These are phyloP conservation scores for Pythium utonaiense DNA, from an alignment of 352 stramenopile genomes.

Conservation along the genomic window DNA sequence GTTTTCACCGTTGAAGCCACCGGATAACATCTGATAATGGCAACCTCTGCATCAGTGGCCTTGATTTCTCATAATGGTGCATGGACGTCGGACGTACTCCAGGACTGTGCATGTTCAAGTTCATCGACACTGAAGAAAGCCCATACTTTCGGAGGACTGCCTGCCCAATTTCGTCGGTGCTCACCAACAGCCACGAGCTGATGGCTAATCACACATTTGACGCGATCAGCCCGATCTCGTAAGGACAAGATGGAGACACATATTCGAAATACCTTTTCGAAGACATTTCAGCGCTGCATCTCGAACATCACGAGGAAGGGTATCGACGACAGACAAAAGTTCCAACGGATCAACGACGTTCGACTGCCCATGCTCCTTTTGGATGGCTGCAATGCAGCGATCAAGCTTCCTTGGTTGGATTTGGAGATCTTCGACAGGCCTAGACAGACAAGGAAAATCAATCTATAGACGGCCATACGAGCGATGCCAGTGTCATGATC, in stretches of 20 bases:
- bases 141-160: conserved; percentile 12
- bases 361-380: conserved; percentile 1
- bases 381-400: neutral
- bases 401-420: conserved; percentile 13
- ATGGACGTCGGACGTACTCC: conserved; percentile 21
- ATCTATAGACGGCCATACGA: neutral
- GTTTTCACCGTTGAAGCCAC: conserved; percentile 6
- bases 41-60: no score
- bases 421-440: conserved; percentile 12
- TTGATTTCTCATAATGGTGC: no score
- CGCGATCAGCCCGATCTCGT: no score
- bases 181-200: conserved; percentile 23
- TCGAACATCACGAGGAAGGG: neutral
- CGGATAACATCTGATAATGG: conserved; percentile 2
- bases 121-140: conserved; percentile 12
- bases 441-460: conserved; percentile 6
- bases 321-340: conserved; percentile 4
- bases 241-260: no score
- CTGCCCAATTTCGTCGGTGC: conserved; percentile 17
- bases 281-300: neutral
- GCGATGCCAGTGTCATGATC: no score
- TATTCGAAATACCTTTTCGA: conserved; percentile 17
- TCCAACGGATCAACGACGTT: conserved; percentile 21
- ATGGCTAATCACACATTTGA: conserved; percentile 2
- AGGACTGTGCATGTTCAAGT: conserved; percentile 25